Evolutionary conservation across 2,329 filamentous ascomycete species (phyloP), one percentile per base, ranked within the genome.

Genomic region (Beauveria sp.): DNA sequence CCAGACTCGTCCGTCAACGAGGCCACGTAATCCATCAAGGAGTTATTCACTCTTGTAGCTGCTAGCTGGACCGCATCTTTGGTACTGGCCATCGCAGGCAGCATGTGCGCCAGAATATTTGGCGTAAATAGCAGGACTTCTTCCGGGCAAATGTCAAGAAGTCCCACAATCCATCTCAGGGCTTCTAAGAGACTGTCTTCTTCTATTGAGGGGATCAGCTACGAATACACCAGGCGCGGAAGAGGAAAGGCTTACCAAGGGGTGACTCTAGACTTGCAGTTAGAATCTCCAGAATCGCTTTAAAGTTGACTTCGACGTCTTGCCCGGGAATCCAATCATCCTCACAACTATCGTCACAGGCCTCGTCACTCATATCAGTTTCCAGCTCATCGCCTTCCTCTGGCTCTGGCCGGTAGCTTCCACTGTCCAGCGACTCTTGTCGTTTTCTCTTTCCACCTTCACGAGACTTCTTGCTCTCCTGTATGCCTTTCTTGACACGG

Each of bases 261-360:
- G 90, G 88, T 20, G 91, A 90, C 68, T 96, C 90, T 50, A 99
- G 81, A 65, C 95, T 97, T 14, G 88, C 87, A 2, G 96, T 92
- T 47, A 99, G 76, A 59, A 98, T 99, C 67, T 96, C 90, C 53
- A 99, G 77, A 42, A 99, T 96, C 66, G 89, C 91, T 63, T 90
- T 87, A 74, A 96, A 91, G 73, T 98, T 93, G 64, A 99, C 90
- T 63, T 96, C 89, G 8, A 97, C 92, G 73, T 99, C 95, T 74
- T 99, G 95, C 1, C 96, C 95, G 0, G 96, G 96, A 51, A 98
- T 88, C 92, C 93, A 99, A 70, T 98, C 95, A 63, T 93, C 93
- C 67, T 96, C 93, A 50, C 84, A 86, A 64, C 85, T 86, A 18
- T 80, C 76, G 34, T 83, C 83, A 40, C 81, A 82, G 2, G 82